Conservation (phyloP, 768 basidiomycete species). For the Rickenella mellea region DNA sequence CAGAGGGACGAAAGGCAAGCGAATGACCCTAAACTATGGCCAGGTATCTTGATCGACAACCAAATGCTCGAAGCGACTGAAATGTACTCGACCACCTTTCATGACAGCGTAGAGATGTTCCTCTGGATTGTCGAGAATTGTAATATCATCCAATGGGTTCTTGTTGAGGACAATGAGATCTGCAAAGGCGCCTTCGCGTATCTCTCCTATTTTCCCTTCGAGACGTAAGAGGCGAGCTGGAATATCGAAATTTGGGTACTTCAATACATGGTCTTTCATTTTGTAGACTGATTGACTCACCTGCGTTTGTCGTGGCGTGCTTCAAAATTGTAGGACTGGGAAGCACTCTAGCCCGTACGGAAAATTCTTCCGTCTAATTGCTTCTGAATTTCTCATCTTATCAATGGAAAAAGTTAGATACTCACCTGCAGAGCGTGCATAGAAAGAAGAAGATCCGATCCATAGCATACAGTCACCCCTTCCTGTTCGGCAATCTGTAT, state of each 20-base stretch:
- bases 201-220: constrained; percentile 26
- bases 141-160: constrained; percentile 34
- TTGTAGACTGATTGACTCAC: constrained; percentile 13
- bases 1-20: too few species aligned
- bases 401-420: too few species aligned
- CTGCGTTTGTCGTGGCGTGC: constrained; percentile 34
- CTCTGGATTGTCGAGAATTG: constrained; percentile 31
- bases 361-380: too few species aligned
- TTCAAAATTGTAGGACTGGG: constrained; percentile 22
- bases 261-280: too few species aligned
- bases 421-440: constrained; percentile 62
- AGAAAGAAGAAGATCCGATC: constrained; percentile 29
- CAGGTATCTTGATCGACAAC: too few species aligned
- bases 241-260: too few species aligned
- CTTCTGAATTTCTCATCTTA: too few species aligned
- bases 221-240: too few species aligned
- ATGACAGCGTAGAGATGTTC: constrained; percentile 26
- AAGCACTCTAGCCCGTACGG: constrained; percentile 26
- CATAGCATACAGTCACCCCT: constrained; percentile 32
- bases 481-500: constrained; percentile 30
- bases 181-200: constrained; percentile 26
- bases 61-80: too few species aligned
- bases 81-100: constrained; percentile 27
- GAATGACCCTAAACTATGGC: too few species aligned
- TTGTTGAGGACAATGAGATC: constrained; percentile 30